These are phyloP conservation scores for Backusella morwellensis DNA, from an alignment of 192 early-diverging fungal species.

Conservation along the genomic window DNA sequence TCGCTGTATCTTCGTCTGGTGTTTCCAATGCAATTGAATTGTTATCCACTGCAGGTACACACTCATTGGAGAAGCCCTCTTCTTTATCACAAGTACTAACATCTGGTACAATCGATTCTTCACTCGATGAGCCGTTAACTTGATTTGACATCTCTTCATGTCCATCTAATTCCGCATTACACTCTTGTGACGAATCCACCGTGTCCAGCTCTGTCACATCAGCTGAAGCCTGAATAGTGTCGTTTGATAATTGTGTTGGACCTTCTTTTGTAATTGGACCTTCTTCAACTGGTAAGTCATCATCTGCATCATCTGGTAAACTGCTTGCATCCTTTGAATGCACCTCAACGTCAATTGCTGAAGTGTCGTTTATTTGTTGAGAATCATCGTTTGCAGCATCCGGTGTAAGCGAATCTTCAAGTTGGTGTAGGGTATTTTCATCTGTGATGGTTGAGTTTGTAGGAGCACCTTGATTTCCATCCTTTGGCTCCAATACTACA, in stretches of 20 bases:
- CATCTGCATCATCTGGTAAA: not conserved
- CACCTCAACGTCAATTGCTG: not conserved
- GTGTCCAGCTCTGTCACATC: not conserved
- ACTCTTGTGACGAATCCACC: not conserved
- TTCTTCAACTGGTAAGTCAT: not conserved
- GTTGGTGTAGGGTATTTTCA: not conserved
- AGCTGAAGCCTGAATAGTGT: not conserved
- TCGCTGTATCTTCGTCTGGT: not conserved
- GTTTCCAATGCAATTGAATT: not conserved
- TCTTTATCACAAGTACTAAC: not conserved
- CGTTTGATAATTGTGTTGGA: not conserved
- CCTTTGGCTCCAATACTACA: not conserved
- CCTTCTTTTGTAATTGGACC: not conserved
- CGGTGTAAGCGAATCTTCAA: not conserved
- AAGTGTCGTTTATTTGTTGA: not conserved
- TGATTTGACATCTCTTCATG: not conserved
- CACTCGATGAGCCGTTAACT: not conserved
- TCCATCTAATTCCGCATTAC: not conserved
- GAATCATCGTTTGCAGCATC: not conserved
- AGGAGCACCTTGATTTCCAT: not conserved
- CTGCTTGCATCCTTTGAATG: not conserved
- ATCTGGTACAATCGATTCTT: not conserved
- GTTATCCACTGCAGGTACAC: not conserved
- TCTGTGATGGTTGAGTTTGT: not conserved
- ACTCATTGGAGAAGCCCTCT: not conserved